Evolutionary conservation across 495 filamentous ascomycete genomes (phyloP), one percentile per base, ranked within the genome.

Genomic region (Neurospora sp.): DNA sequence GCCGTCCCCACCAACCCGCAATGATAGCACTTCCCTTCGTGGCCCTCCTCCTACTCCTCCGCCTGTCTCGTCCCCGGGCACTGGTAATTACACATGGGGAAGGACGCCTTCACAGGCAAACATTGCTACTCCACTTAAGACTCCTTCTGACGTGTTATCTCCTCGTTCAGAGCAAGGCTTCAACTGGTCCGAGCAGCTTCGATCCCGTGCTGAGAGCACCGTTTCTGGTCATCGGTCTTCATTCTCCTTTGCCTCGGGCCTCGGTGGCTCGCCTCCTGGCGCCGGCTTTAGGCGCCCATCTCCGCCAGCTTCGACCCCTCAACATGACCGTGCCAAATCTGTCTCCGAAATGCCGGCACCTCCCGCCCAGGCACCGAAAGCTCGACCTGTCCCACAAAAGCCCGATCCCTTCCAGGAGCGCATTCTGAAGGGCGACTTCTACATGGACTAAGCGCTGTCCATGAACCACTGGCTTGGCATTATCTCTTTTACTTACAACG

Each of bases 391-490:
- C 4, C 84, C 84, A 4, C 81, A 85, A 66, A 91, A 93, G 79
- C 93, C 94, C 16, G 96, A 99, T 84, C 90, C 90, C 76, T 94
- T 98, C 84, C 93, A 97, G 82, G 96, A 99, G 86, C 89, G 97
- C 75, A 98, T 99, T 76, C 85, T 99, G 73, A 94, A 96, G 82
- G 96, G 96, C 40, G 96, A 99, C 77, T 97, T 99, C 78, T 94
- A 94, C 83, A 97, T 98, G 94, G 96, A 99, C 78, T 99, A 86
- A 86, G 69, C n/a, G 41, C 42, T 14, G 66, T 37, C 14, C 54
- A 18, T 18, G 1, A 44, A 69, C 38, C 73, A 44, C 39, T 37
- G 42, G 39, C 38, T 66, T 73, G 48, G 31, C 8, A 20, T 39
- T 42, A 5, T 73, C 41, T 27, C 31, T 71, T 38, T 31, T 16